Percentiles rank a stretch among this genome's conserved stretches.
phyloP scores from a whole-genome alignment of 768 basidiomycete species.

The Russula emetica region DNA sequence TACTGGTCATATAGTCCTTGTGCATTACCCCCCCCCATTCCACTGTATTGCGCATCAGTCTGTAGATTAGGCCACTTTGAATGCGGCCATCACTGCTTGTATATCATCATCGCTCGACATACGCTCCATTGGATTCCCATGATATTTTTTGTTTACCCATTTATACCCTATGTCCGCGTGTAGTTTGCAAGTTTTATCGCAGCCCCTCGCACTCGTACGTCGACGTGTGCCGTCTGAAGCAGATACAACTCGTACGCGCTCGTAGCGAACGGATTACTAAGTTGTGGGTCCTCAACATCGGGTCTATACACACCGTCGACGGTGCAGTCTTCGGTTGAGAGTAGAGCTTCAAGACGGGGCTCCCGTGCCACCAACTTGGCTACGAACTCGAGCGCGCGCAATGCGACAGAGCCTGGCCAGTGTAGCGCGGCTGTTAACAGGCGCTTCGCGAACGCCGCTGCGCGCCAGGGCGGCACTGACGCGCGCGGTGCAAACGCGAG shows the following conservation, averaged over 20 bases:
- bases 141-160: not conserved
- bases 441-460: constrained; percentile 93
- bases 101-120: constrained; percentile 25
- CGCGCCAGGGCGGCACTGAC: constrained; percentile 64
- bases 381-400: constrained; percentile 73
- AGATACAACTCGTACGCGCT: constrained; percentile 82
- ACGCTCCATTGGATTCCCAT: not conserved
- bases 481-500: constrained; percentile 76
- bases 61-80: constrained; percentile 22
- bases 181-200: constrained; percentile 55
- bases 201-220: constrained; percentile 61
- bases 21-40: not conserved
- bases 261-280: constrained; percentile 76
- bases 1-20: constrained; percentile 20
- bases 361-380: constrained; percentile 68
- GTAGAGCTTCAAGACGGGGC: constrained; percentile 72
- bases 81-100: constrained; percentile 10
- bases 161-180: constrained; percentile 34
- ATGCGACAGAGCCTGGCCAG: constrained; percentile 65
- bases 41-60: constrained; percentile 21
- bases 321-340: constrained; percentile 82
- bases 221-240: constrained; percentile 56
- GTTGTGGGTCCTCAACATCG: constrained; percentile 84
- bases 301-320: constrained; percentile 81
- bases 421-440: constrained; percentile 74